These are phyloP conservation scores for Urochloa ruziziensis DNA, from an alignment of 176 grass and related monocot species.

Conservation along the genomic window DNA sequence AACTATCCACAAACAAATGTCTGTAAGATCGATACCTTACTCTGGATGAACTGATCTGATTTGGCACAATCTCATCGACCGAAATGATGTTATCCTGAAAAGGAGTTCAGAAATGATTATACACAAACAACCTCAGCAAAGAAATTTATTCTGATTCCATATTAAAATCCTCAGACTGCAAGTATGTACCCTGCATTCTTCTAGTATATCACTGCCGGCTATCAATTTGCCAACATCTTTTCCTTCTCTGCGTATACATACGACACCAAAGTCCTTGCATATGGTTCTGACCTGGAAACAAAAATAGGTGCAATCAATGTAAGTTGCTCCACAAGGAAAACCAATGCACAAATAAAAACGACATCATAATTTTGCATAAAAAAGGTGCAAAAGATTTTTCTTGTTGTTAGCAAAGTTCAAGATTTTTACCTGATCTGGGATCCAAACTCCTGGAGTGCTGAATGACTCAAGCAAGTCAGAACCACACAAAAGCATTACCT, in stretches of 20 bases:
- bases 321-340: neutral
- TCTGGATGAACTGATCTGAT: constrained; percentile 95
- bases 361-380: neutral
- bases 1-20: neutral
- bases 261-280: constrained; percentile 71
- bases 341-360: neutral
- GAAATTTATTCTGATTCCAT: neutral
- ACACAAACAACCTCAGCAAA: neutral
- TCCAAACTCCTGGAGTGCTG: constrained; percentile 75
- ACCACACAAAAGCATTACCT: constrained; percentile 89
- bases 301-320: neutral
- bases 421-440: constrained; percentile 64
- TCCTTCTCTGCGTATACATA: constrained; percentile 77
- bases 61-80: constrained; percentile 80
- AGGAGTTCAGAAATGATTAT: neutral
- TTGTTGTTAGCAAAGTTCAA: neutral
- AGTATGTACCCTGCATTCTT: constrained; percentile 60
- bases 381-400: neutral
- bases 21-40: constrained; percentile 50
- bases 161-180: neutral
- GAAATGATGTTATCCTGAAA: constrained; percentile 74
- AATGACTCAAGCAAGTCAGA: constrained; percentile 86
- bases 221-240: constrained; percentile 66
- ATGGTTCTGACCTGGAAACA: constrained; percentile 60
- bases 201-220: constrained; percentile 43